These are phyloP conservation scores for Berberis vulgaris DNA, from an alignment of 164 flowering plant species.

Conservation along the genomic window DNA sequence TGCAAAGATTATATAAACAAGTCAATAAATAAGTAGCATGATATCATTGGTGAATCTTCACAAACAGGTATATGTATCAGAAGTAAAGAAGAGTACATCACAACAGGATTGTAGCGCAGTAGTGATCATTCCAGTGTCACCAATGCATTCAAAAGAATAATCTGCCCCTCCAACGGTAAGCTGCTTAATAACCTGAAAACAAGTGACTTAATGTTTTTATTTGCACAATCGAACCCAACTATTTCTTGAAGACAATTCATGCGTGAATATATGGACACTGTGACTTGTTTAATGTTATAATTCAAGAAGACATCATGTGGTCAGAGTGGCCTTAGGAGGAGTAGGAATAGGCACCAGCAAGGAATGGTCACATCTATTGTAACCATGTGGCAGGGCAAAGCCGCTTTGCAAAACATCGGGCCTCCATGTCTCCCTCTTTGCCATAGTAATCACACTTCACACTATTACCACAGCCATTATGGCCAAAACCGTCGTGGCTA, in stretches of 20 bases:
- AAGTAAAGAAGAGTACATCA: conserved; percentile 39
- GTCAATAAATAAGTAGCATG: background rate
- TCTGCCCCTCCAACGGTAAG: conserved; percentile 92
- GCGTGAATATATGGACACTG: no score
- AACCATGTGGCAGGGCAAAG: no score
- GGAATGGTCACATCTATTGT: no score
- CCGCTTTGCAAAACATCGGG: no score
- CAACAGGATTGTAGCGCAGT: conserved; percentile 90
- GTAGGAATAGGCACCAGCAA: no score
- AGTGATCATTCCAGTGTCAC: conserved; percentile 67
- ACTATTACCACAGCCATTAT: no score
- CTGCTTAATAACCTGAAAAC: conserved; percentile 65
- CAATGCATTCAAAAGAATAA: conserved; percentile 87
- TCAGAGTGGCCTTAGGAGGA: no score
- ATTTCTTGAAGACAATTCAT: background rate
- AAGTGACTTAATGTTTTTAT: background rate
- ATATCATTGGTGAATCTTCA: background rate
- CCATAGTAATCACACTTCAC: no score
- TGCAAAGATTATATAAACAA: conserved; percentile 9
- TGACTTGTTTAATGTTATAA: no score
- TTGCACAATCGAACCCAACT: background rate
- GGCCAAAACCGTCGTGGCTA: no score
- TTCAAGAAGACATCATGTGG: no score
- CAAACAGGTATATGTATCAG: background rate
- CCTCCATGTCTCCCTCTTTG: no score